Evolutionary conservation across 768 basidiomycete species (phyloP), one percentile per base, ranked within the genome.

Genomic region (Pisolithus sp.): DNA sequence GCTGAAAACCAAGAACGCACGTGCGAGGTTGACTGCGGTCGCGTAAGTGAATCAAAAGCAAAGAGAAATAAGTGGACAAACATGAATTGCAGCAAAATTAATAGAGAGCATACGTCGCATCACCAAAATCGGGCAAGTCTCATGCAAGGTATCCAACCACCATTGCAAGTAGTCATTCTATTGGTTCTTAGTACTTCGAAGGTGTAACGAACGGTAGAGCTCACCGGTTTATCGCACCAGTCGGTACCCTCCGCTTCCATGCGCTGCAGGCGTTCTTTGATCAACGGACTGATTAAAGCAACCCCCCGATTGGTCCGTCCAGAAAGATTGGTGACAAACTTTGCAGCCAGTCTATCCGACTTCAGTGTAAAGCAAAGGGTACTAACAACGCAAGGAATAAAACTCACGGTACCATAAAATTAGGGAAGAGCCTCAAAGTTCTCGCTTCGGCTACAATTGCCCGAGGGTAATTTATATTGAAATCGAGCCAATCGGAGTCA

Each of bases 31-130:
- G 43, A 24, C 43, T 45, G 34, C 46, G n/a, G 12, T 17, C 1
- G 13, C 9, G 24, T 12, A 21, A 34, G 13, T 13, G n/a, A 31
- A 26, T 17, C 17, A 28, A 15, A 15, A 37, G 23, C 2, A 7
- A 31, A 13, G 4, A 4, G 26, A 6, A 18, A 36, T 3, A 17
- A 6, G n/a, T 4, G 41, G 13, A 46, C 62, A 49, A 15, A 67
- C 67, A 41, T 60, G 58, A 17, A 65, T 45, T 0, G 26, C 9
- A 17, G 43, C 26, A 26, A 45, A 17, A 24, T 41, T 49, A 24
- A 49, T 7, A 18, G 48, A 40, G 9, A 49, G 17, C 3, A 49
- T 49, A 15, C 38, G 34, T 10, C 40, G 48, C 9, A 31, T 49
- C 31, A 47, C 2, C 21, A 17, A 17, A 26, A 17, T 7, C 4